These are phyloP conservation scores for Pseudoperonospora humuli DNA, from an alignment of 352 stramenopile genomes.

Conservation along the genomic window DNA sequence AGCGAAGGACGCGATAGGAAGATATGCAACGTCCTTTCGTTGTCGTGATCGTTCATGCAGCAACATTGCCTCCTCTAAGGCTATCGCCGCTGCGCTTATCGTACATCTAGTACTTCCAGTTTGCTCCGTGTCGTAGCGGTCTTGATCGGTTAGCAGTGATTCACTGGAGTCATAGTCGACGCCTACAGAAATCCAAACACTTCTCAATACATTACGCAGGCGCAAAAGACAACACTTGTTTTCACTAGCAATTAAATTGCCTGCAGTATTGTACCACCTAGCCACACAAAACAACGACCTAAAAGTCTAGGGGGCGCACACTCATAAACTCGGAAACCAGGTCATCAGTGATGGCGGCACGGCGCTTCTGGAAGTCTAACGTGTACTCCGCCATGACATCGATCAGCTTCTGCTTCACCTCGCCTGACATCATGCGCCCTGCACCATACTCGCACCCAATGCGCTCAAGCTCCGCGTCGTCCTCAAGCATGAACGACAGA, in stretches of 20 bases:
- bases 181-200: slow-evolving; percentile 6
- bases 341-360: slow-evolving; percentile 91
- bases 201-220: slow-evolving; percentile 18
- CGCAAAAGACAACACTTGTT: slow-evolving; percentile 11
- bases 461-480: slow-evolving; percentile 93
- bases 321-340: slow-evolving; percentile 96
- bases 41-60: slow-evolving; percentile 7
- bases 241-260: slow-evolving; percentile 1
- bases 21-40: slow-evolving; percentile 1
- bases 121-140: background rate
- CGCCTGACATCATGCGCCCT: slow-evolving; percentile 94
- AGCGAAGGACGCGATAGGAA: slow-evolving; percentile 1
- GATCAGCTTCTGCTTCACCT: slow-evolving; percentile 98
- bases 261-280: slow-evolving; percentile 1
- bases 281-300: slow-evolving; percentile 19
- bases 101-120: background rate
- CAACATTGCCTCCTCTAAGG: slow-evolving; percentile 16
- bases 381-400: slow-evolving; percentile 90
- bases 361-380: slow-evolving; percentile 90
- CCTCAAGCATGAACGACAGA: slow-evolving; percentile 98
- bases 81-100: slow-evolving; percentile 10
- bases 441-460: slow-evolving; percentile 94
- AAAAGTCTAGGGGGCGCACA: slow-evolving; percentile 89
- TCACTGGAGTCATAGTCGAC: slow-evolving; percentile 4
- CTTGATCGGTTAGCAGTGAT: slow-evolving; percentile 12